Evolutionary conservation across 2,329 filamentous ascomycete genomes (phyloP).

Genomic region (Uncinocarpus reesii): DNA sequence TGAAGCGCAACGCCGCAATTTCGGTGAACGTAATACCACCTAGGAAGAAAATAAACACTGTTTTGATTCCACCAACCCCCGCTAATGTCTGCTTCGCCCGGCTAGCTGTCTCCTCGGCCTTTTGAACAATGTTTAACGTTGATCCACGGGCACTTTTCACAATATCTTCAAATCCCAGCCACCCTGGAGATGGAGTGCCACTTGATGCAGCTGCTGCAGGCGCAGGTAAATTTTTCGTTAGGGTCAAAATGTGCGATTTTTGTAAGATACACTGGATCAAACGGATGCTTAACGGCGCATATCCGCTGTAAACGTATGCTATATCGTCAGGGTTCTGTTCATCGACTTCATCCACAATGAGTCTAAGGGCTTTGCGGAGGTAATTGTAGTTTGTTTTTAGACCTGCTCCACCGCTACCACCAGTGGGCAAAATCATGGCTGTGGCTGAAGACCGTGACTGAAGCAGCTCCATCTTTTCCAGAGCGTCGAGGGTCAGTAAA

Average conservation of each 20-base stretch:
- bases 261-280: conserved; percentile 88
- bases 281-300: conserved; percentile 82
- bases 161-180: conserved; percentile 87
- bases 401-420: conserved; percentile 47
- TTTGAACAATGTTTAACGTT: conserved; percentile 86
- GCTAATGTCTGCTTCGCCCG: conserved; percentile 76
- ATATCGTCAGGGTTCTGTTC: conserved; percentile 90
- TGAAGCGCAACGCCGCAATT: conserved; percentile 84
- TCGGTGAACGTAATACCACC: conserved; percentile 96
- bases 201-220: conserved; percentile 39
- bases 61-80: conserved; percentile 65
- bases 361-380: conserved; percentile 70
- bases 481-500: conserved; percentile 71
- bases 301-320: conserved; percentile 96
- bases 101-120: conserved; percentile 82
- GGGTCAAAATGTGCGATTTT: conserved; percentile 68
- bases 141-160: conserved; percentile 77
- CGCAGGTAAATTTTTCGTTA: conserved; percentile 55
- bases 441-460: conserved; percentile 65
- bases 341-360: conserved; percentile 94
- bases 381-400: conserved; percentile 84
- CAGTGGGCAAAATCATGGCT: conserved; percentile 70
- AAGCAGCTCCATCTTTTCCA: conserved; percentile 85
- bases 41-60: conserved; percentile 89
- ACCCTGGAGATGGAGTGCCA: conserved; percentile 60